Evolutionary conservation across 805 yeast species (phyloP), one percentile per base, ranked within the genome.

Genomic region (Yarrowia sp.): DNA sequence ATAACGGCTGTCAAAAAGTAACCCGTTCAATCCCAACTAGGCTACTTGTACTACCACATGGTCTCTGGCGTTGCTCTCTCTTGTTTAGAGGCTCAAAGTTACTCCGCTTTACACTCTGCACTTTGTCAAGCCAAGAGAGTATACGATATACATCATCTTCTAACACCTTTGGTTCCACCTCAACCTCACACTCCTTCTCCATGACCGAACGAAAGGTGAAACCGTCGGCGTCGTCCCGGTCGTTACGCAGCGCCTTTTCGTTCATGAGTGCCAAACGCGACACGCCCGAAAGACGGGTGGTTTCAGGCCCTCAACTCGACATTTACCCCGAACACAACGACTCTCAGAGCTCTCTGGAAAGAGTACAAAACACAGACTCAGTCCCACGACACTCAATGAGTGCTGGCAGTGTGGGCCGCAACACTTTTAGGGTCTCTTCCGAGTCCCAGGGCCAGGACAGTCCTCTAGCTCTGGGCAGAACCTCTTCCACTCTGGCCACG

Each of bases 181-280:
- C 36, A 12, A 9, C 7, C 40, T 28, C 54, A 19, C 10, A 3
- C 12, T 12, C n/a, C 4, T 3, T 16, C 24, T 7, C 21, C 24
- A 54, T 54, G 61, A 21, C 46, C 6, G 61, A 54, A 17, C 26
- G 46, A 26, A 36, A 38, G 22, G 46, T 54, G 46, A 54, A 54
- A 32, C 61, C 61, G 21, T 54, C 61, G 46, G 61, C 61, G 36
- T 54, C 61, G 35, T 36, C 61, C 24, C 32, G 61, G 46, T 54
- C 61, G 46, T 26, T 54, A 19, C 61, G 61, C 11, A 12, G 21
- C 17, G 61, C 61, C 36, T 54, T 54, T 28, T 38, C 61, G 17
- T 54, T 54, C 61, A 54, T 54, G 61, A 38, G 61, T 35, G 10
- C 44, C 32, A 51, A 51, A 16, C 14, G 32, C 2, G 59, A 51